A percentile compares a stretch with the other conserved stretches of the same genome.
Evolutionary conservation across 768 basidiomycete genomes (phyloP).

Genomic region (Mycena polygramma): DNA sequence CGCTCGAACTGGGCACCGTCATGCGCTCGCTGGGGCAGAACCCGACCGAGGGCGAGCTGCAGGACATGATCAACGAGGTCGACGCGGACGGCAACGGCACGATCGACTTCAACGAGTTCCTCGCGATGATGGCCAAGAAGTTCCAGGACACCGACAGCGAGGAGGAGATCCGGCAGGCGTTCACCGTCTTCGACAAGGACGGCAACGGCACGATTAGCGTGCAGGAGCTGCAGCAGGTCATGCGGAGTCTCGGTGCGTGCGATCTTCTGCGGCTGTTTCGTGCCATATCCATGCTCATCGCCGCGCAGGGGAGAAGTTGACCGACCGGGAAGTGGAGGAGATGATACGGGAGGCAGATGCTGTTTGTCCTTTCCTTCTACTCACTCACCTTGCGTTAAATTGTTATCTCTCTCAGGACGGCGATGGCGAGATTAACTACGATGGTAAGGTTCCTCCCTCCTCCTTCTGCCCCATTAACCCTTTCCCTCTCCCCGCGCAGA

Average conservation of each 20-base stretch:
- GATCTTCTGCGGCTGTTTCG: background rate
- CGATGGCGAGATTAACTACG: constrained; percentile 87
- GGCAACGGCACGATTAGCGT: constrained; percentile 92
- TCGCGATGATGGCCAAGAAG: constrained; percentile 77
- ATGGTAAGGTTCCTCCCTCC: constrained; percentile 58
- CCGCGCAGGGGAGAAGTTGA: constrained; percentile 75
- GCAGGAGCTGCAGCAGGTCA: constrained; percentile 89
- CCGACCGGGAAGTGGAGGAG: constrained; percentile 83
- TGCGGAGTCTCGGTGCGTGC: constrained; percentile 87
- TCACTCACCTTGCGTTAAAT: constrained; percentile 56
- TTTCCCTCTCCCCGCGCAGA: constrained; percentile 55
- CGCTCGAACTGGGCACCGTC: constrained; percentile 90
- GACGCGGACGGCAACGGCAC: constrained; percentile 88
- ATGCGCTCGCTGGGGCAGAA: constrained; percentile 96
- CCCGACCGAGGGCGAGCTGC: constrained; percentile 91
- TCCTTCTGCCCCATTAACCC: background rate
- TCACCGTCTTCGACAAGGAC: constrained; percentile 98
- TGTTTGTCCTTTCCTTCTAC: constrained; percentile 40
- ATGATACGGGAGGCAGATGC: constrained; percentile 94
- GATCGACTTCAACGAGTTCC: constrained; percentile 88
- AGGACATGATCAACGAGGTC: constrained; percentile 97
- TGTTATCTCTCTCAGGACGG: constrained; percentile 60
- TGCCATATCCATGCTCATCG: background rate
- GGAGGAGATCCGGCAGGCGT: constrained; percentile 96
- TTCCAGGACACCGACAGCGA: constrained; percentile 84